Evolutionary conservation across 306 rosid species (phyloP).

Genomic region (Ammopiptanthus mongolicus): DNA sequence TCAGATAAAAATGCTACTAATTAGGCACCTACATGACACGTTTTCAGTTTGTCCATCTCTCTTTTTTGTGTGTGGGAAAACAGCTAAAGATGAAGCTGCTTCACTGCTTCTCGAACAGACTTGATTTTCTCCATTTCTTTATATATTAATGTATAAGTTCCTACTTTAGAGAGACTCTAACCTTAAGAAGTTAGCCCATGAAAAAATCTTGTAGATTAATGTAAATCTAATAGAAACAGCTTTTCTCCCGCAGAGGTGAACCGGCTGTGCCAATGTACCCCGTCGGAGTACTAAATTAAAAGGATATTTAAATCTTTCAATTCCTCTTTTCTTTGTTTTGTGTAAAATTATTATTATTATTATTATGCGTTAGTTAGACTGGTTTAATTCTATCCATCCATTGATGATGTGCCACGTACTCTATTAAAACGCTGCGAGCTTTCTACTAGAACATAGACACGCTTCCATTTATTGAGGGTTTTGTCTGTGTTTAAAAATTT

Average conservation of each 20-base stretch:
- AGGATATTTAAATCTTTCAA: background rate
- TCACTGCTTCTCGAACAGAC: constrained; percentile 76
- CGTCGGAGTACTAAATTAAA: constrained; percentile 38
- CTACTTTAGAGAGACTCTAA: constrained; percentile 36
- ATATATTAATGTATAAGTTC: background rate
- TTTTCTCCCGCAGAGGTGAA: constrained; percentile 41
- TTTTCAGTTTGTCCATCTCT: background rate
- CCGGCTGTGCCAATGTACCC: constrained; percentile 31
- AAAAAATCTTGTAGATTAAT: constrained; percentile 23
- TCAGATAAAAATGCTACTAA: constrained; percentile 33
- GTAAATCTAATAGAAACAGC: constrained; percentile 25
- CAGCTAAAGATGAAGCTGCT: constrained; percentile 70
- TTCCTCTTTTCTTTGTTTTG: background rate
- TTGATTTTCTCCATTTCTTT: constrained; percentile 2
- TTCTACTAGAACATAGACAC: background rate
- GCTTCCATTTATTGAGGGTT: constrained; percentile 13
- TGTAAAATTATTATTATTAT: too few species aligned
- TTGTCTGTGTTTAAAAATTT: constrained; percentile 21
- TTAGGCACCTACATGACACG: background rate
- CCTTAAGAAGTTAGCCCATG: constrained; percentile 35
- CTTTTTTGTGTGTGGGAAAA: background rate
- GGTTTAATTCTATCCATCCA: too few species aligned
- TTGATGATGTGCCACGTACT: background rate
- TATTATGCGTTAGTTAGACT: background rate
- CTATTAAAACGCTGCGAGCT: background rate